Evolutionary conservation across 2,329 filamentous ascomycete genomes (phyloP).

Genomic region (Paramyrothecium roridum): DNA sequence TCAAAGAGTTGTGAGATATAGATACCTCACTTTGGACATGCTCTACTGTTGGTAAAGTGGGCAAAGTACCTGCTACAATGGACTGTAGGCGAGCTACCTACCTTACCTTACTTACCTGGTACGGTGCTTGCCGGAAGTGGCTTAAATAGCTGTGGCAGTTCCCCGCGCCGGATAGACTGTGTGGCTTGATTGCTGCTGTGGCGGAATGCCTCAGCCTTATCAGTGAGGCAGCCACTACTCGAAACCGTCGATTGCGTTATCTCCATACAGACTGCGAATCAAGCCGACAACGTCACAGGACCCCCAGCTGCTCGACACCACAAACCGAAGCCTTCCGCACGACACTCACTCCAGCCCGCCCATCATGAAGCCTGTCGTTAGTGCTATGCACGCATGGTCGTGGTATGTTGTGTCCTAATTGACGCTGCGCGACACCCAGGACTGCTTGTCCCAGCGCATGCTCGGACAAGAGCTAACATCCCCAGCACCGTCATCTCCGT

Average conservation of each 20-base stretch:
- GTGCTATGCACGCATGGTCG: constrained; percentile 89
- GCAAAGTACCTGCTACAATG: no score
- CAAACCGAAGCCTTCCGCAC: background rate
- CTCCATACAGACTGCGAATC: constrained; percentile 13
- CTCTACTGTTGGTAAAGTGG: no score
- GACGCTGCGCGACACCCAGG: no score
- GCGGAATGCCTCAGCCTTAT: constrained; percentile 15
- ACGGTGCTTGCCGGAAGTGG: background rate
- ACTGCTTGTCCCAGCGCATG: no score
- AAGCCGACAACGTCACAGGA: constrained; percentile 14
- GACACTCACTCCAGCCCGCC: constrained; percentile 10
- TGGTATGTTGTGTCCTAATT: constrained; percentile 59
- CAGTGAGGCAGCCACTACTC: constrained; percentile 19
- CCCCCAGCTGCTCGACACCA: constrained; percentile 1
- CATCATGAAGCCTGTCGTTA: constrained; percentile 92
- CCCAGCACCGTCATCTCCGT: constrained; percentile 68
- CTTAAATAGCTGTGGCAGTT: background rate
- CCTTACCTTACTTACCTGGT: no score
- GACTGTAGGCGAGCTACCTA: no score
- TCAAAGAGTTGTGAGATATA: no score
- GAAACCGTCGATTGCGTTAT: constrained; percentile 12
- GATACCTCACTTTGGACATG: no score
- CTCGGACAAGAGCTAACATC: constrained; percentile 15
- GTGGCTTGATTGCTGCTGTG: background rate
- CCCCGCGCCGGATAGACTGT: background rate